Percentiles rank a stretch among this genome's conserved stretches.
These are phyloP conservation scores for Colletotrichum zoysiae DNA, from an alignment of 2,329 filamentous ascomycete genomes.

Conservation along the genomic window DNA sequence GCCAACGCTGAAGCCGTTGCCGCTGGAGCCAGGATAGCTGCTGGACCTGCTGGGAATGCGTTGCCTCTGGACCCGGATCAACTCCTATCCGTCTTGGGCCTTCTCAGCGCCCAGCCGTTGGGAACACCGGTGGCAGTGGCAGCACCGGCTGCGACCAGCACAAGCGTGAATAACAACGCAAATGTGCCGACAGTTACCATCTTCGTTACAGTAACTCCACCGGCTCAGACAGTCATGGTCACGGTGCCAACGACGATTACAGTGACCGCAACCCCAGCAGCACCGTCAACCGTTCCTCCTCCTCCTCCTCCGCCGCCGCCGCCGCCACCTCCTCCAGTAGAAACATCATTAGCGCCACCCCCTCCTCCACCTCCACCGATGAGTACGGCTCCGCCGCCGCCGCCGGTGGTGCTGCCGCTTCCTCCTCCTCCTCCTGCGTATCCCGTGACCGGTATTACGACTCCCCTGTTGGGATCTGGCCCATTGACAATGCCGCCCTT, in stretches of 20 bases:
- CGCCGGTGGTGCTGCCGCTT: not conserved
- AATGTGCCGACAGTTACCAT: constrained; percentile 37
- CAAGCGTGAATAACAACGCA: constrained; percentile 30
- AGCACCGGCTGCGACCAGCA: not conserved
- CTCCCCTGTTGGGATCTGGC: constrained; percentile 5
- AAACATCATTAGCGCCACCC: not conserved
- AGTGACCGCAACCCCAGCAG: constrained; percentile 24
- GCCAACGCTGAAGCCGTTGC: constrained; percentile 19
- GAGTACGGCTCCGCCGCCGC: constrained; percentile 5
- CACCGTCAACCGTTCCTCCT: not conserved
- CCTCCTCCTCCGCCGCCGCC: constrained; percentile 6
- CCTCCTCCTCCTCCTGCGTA: not conserved
- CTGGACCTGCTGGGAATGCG: not conserved
- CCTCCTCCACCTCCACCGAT: constrained; percentile 21
- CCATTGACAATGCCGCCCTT: constrained; percentile 15
- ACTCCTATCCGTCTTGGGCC: constrained; percentile 27
- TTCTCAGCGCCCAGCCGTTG: not conserved
- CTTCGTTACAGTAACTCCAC: constrained; percentile 29
- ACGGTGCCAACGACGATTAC: constrained; percentile 33
- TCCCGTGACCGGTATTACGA: constrained; percentile 9
- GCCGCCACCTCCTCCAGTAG: constrained; percentile 11
- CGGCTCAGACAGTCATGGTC: constrained; percentile 33
- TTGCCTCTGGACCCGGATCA: constrained; percentile 35
- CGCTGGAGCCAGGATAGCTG: not conserved
- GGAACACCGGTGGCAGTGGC: not conserved